A percentile compares a stretch with the other conserved stretches of the same genome.
These are phyloP conservation scores for Recurvomyces mirabilis DNA, from an alignment of 495 filamentous ascomycete genomes.

Conservation along the genomic window DNA sequence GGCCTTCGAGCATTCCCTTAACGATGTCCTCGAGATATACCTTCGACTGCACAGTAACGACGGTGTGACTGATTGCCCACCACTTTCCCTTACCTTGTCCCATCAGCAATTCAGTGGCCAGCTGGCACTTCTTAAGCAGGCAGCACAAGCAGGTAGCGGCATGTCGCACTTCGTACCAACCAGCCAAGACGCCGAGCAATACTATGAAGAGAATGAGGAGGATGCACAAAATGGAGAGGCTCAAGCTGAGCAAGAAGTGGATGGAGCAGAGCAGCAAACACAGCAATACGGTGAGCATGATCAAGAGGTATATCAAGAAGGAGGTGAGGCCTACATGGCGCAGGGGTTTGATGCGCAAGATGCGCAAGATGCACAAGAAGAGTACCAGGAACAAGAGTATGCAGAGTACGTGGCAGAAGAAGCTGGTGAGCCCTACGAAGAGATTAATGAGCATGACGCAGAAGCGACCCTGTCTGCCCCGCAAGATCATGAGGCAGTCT, in stretches of 20 bases:
- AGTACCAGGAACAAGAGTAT: neutral
- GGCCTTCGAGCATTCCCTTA: slow-evolving; percentile 38
- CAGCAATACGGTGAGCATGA: slow-evolving; percentile 1
- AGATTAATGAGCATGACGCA: neutral
- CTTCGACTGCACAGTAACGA: slow-evolving; percentile 49
- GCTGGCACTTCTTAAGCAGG: slow-evolving; percentile 32
- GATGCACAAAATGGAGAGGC: slow-evolving; percentile 24
- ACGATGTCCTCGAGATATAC: slow-evolving; percentile 48
- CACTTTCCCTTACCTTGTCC: slow-evolving; percentile 45
- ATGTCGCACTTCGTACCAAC: slow-evolving; percentile 39
- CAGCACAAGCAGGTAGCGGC: slow-evolving; percentile 47
- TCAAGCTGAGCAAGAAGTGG: slow-evolving; percentile 32
- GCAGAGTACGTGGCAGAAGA: neutral
- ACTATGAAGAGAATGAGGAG: slow-evolving; percentile 18
- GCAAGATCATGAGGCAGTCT: no score
- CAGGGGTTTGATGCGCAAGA: neutral
- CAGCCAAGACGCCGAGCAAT: slow-evolving; percentile 21
- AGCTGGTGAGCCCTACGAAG: neutral
- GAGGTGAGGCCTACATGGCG: slow-evolving; percentile 1
- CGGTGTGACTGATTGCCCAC: slow-evolving; percentile 40
- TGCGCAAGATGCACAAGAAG: neutral
- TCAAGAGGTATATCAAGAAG: neutral
- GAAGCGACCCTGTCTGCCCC: no score
- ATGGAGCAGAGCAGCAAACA: slow-evolving; percentile 18
- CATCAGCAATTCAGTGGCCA: slow-evolving; percentile 42